Evolutionary conservation across 495 filamentous ascomycete species (phyloP), one percentile per base, ranked within the genome.

Genomic region (Penicillium dipodomyicola): DNA sequence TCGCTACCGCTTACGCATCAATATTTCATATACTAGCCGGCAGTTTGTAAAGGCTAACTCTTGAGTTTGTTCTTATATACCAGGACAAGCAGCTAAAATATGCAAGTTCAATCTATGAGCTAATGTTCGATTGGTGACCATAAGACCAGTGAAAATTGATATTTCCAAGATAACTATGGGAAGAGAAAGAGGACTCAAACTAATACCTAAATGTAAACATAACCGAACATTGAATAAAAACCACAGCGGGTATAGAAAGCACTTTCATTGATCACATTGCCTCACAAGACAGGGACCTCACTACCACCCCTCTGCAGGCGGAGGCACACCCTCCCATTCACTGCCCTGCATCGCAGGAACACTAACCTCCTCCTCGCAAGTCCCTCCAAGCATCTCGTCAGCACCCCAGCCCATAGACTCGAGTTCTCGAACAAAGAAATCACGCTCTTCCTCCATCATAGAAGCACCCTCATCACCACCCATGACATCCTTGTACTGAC

Each of bases 341-440:
- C 62, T 75, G 27, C 76, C 74, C 44, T 75, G 71, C 44, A 63
- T 52, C 63, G 72, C 54, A 27, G 61, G 66, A 49, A 72, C 61
- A 19, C 29, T 32, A 8, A 48, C 5, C 29, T 48, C 45, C 23
- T 84, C 85, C 19, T 75, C 78, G 11, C 57, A 64, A 45, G 58
- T 56, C 5, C 65, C 69, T 60, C 64, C 67, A 40, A 65, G 56
- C 41, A 72, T 54, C 41, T 77, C 74, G 11, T 74, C 73, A 49
- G 72, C 55, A 2, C 78, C 81, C 80, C 81, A 84, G 9, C 82
- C 85, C 81, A 95, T 87, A 67, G 87, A 89, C 72, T 93, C 93
- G 54, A 97, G 73, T 75, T 98, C 94, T 43, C 91, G 77, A 19
- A 83, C 80, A 67, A 98, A 98, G 67, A 96, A 98, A 65, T 95